phyloP scores from a whole-genome alignment of 495 filamentous ascomycete genomes.

The Penicillium turbatum region DNA sequence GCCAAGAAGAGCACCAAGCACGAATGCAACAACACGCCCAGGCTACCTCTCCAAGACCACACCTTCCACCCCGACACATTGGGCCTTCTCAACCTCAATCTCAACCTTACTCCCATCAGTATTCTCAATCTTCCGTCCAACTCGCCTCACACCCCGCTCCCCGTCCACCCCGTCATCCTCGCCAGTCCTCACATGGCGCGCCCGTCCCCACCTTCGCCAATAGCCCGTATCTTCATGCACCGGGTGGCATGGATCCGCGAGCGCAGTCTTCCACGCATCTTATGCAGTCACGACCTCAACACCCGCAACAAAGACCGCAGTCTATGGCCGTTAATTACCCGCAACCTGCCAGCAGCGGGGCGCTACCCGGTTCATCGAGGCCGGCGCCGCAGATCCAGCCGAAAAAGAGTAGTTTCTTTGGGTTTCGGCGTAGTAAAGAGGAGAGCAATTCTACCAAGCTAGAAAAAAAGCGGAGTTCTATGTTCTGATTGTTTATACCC shows the following conservation, averaged over 20 bases:
- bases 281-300: conserved; percentile 12
- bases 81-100: conserved; percentile 12
- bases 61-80: conserved; percentile 20
- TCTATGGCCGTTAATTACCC: conserved; percentile 16
- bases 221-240: conserved; percentile 13
- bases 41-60: conserved; percentile 24
- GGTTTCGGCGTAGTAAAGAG: conserved; percentile 32
- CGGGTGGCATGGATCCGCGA: conserved; percentile 16
- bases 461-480: conserved; percentile 50
- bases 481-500: conserved; percentile 42
- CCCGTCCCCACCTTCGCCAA: conserved; percentile 12
- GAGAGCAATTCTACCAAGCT: conserved; percentile 35
- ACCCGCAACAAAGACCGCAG: conserved; percentile 11
- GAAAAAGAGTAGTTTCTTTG: conserved; percentile 51
- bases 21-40: conserved; percentile 28
- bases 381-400: conserved; percentile 25
- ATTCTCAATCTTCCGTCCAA: conserved; percentile 17
- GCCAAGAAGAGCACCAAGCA: conserved; percentile 45
- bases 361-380: conserved; percentile 9
- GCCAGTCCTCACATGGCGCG: conserved; percentile 11
- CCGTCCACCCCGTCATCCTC: conserved; percentile 12
- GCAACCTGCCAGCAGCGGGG: conserved; percentile 17
- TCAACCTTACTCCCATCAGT: conserved; percentile 14
- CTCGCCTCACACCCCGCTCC: conserved; percentile 5
- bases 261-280: conserved; percentile 21